Conservation (phyloP, 345 rosid genomes). For the Aquilaria yunnanensis region DNA sequence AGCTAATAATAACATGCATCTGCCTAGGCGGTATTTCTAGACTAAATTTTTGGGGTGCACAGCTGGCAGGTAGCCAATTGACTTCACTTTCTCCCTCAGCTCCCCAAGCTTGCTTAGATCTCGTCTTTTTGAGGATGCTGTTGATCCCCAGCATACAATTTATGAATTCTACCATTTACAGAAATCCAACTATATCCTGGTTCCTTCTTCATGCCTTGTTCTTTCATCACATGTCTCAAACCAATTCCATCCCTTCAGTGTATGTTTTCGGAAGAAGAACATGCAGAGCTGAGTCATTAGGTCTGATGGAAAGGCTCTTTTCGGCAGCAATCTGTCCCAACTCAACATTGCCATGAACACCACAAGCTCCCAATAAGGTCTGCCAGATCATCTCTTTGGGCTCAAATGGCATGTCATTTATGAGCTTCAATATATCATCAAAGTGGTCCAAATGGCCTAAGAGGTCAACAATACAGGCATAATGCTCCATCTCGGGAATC, state of each 20-base stretch:
- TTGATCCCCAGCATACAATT: conserved; percentile 35
- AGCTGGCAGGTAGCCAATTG: conserved; percentile 8
- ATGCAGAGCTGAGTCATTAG: conserved; percentile 34
- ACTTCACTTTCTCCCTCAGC: conserved; percentile 20
- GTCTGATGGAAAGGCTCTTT: conserved; percentile 30
- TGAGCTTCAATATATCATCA: conserved; percentile 44
- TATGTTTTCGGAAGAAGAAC: conserved; percentile 51
- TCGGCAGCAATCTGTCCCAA: conserved; percentile 49
- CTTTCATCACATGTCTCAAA: conserved; percentile 34
- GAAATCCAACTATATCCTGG: conserved; percentile 58
- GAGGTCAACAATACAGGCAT: conserved; percentile 65
- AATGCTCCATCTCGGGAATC: conserved; percentile 45
- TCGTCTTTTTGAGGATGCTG: conserved; percentile 27
- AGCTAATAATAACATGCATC: too few relatives aligned
- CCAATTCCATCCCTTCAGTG: conserved; percentile 32
- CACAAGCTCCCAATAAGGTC: conserved; percentile 54
- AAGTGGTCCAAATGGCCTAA: conserved; percentile 54
- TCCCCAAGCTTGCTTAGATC: conserved; percentile 27
- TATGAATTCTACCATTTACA: conserved; percentile 26
- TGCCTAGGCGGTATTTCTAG: not conserved
- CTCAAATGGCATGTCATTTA: conserved; percentile 39
- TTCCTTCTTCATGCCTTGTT: conserved; percentile 42
- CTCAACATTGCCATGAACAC: conserved; percentile 44
- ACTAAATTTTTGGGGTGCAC: not conserved
- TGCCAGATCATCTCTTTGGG: conserved; percentile 49